These are phyloP conservation scores for Suillus subaureus DNA, from an alignment of 768 basidiomycete genomes.

Conservation along the genomic window DNA sequence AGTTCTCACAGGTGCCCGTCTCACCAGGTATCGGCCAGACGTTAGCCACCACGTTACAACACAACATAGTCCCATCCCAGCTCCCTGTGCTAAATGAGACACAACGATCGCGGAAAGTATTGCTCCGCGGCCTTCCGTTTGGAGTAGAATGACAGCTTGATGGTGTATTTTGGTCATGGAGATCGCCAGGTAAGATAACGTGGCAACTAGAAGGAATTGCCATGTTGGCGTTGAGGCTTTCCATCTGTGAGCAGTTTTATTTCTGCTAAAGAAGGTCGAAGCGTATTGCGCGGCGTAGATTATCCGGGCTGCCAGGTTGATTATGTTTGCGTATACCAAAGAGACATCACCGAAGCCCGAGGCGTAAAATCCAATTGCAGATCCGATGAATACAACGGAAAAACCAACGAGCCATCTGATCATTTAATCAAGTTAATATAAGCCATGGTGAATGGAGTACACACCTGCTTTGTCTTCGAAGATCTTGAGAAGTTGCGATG, in stretches of 20 bases:
- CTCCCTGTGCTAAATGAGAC: conserved; percentile 29
- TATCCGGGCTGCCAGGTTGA: conserved; percentile 65
- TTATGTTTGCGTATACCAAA: conserved; percentile 76
- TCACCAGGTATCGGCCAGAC: conserved; percentile 17
- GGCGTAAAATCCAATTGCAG: conserved; percentile 50
- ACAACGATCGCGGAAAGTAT: conserved; percentile 25
- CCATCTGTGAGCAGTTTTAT: conserved; percentile 18
- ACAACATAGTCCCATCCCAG: conserved; percentile 27
- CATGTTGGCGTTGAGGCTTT: conserved; percentile 23
- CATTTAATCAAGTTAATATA: conserved; percentile 8
- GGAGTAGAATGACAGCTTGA: conserved; percentile 18
- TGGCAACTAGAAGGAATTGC: conserved; percentile 26
- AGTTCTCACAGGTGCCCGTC: neutral
- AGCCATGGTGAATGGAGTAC: neutral
- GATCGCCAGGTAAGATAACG: conserved; percentile 27
- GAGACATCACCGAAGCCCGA: conserved; percentile 62
- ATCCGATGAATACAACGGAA: conserved; percentile 65
- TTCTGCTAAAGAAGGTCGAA: conserved; percentile 45
- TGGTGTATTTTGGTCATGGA: conserved; percentile 20
- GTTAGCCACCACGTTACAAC: conserved; percentile 33
- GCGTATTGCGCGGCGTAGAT: conserved; percentile 58
- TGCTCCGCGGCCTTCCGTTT: conserved; percentile 18
- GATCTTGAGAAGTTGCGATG: conserved; percentile 65
- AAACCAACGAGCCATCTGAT: conserved; percentile 79
- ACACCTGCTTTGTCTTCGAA: conserved; percentile 69